Evolutionary conservation across 805 yeast genomes (phyloP).

Genomic region (Ogataea neopini): DNA sequence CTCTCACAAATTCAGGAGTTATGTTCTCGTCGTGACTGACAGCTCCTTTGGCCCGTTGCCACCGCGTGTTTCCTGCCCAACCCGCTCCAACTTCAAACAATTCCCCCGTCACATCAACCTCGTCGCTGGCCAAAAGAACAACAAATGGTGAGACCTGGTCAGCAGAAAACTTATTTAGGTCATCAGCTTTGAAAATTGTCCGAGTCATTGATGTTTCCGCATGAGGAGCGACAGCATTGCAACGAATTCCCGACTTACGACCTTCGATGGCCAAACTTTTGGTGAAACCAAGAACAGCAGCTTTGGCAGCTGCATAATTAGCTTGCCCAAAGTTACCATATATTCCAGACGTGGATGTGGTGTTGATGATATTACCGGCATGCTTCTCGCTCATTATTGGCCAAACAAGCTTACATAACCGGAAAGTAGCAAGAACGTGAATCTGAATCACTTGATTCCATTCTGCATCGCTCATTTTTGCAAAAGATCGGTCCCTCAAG

Average conservation of each 20-base stretch:
- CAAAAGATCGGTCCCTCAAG: constrained; percentile 83
- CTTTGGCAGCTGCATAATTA: constrained; percentile 91
- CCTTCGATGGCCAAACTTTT: constrained; percentile 92
- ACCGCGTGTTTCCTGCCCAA: constrained; percentile 92
- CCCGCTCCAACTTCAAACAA: constrained; percentile 94
- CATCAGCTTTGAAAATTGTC: constrained; percentile 77
- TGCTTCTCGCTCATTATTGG: constrained; percentile 80
- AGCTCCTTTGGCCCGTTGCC: constrained; percentile 90
- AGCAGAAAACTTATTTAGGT: constrained; percentile 82
- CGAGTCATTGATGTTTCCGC: constrained; percentile 98
- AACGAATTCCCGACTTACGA: constrained; percentile 69
- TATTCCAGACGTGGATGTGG: constrained; percentile 94
- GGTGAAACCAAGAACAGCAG: constrained; percentile 82
- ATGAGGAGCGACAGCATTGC: constrained; percentile 90
- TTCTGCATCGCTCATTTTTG: constrained; percentile 78
- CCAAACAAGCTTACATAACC: constrained; percentile 89
- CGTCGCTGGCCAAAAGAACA: constrained; percentile 74
- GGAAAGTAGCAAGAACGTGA: constrained; percentile 79
- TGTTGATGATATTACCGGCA: constrained; percentile 80
- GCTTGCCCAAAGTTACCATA: constrained; percentile 98
- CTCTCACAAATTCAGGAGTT: constrained; percentile 69
- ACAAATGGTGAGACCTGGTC: constrained; percentile 89
- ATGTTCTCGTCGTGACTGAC: constrained; percentile 55
- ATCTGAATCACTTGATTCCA: constrained; percentile 83
- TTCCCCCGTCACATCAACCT: constrained; percentile 70